phyloP scores from a whole-genome alignment of 495 filamentous ascomycete species.

The Daldinia vernicosa region DNA sequence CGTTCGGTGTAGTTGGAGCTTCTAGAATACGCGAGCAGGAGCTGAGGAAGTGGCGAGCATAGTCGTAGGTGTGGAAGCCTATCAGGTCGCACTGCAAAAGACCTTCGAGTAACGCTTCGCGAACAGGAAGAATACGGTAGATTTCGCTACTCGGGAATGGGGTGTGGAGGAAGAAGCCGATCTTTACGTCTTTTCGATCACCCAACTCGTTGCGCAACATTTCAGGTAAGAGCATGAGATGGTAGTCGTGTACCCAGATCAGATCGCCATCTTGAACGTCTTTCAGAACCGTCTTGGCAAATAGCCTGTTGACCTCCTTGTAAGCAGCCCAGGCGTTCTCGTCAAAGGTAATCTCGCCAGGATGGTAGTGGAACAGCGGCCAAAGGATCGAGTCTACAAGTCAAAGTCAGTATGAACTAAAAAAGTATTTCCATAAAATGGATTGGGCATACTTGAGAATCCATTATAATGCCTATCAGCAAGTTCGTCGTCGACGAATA shows the following conservation, averaged over 20 bases:
- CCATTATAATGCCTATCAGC: conserved; percentile 87
- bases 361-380: conserved; percentile 96
- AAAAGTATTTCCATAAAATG: not conserved
- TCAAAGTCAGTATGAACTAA: conserved; percentile 3
- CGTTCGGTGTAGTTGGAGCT: conserved; percentile 79
- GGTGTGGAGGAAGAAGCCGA: conserved; percentile 95
- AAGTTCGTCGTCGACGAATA: conserved; percentile 81
- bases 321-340: conserved; percentile 90
- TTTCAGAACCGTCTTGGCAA: conserved; percentile 78
- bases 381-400: conserved; percentile 86
- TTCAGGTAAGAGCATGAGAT: conserved; percentile 88
- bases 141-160: conserved; percentile 94
- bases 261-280: conserved; percentile 80
- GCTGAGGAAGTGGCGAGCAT: conserved; percentile 87
- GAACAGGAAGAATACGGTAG: conserved; percentile 87
- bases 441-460: conserved; percentile 71
- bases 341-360: conserved; percentile 90
- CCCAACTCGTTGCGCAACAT: conserved; percentile 82
- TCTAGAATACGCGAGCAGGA: conserved; percentile 85
- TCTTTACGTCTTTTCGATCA: conserved; percentile 80
- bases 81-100: conserved; percentile 86
- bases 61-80: conserved; percentile 96
- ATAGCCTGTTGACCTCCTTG: conserved; percentile 82
- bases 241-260: conserved; percentile 97
- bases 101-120: conserved; percentile 81